A percentile compares a stretch with the other conserved stretches of the same genome.
phyloP scores from a whole-genome alignment of 768 basidiomycete genomes.

The Calocybe indica region DNA sequence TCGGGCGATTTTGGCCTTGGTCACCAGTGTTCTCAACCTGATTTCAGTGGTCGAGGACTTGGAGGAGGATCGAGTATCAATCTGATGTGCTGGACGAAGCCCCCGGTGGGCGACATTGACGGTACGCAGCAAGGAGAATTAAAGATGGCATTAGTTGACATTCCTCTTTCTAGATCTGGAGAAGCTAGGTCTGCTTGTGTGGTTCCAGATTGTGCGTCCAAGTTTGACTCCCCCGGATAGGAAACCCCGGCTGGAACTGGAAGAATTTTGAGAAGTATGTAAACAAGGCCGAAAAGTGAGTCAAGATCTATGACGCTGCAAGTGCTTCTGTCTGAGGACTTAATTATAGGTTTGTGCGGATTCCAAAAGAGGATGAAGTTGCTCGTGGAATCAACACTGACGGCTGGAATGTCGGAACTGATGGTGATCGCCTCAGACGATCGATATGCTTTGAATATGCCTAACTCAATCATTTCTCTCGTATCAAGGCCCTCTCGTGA shows the following conservation, averaged over 20 bases:
- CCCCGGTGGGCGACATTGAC: slow-evolving; percentile 12
- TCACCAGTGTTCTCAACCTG: background rate
- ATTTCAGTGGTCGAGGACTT: slow-evolving; percentile 12
- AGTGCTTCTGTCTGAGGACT: no score
- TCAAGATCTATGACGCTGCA: no score
- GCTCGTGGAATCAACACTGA: slow-evolving; percentile 1
- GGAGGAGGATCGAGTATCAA: slow-evolving; percentile 16
- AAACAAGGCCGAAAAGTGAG: slow-evolving; percentile 7
- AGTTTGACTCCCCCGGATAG: background rate
- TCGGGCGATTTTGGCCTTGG: background rate
- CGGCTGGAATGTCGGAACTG: background rate
- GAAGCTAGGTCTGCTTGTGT: slow-evolving; percentile 5
- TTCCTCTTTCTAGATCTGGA: slow-evolving; percentile 8
- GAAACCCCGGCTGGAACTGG: slow-evolving; percentile 10
- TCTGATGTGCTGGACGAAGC: slow-evolving; percentile 10
- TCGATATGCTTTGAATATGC: background rate
- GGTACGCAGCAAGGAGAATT: slow-evolving; percentile 1
- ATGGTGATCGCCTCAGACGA: background rate
- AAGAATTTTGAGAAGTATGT: slow-evolving; percentile 3
- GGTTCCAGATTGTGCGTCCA: background rate
- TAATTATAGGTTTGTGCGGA: background rate
- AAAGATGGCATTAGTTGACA: background rate
- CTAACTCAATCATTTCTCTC: background rate
- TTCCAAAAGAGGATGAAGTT: background rate
- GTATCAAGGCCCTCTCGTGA: background rate